Evolutionary conservation across 139 green algal species (phyloP), one percentile per base, ranked within the genome.

Genomic region (Eudorina sp.): DNA sequence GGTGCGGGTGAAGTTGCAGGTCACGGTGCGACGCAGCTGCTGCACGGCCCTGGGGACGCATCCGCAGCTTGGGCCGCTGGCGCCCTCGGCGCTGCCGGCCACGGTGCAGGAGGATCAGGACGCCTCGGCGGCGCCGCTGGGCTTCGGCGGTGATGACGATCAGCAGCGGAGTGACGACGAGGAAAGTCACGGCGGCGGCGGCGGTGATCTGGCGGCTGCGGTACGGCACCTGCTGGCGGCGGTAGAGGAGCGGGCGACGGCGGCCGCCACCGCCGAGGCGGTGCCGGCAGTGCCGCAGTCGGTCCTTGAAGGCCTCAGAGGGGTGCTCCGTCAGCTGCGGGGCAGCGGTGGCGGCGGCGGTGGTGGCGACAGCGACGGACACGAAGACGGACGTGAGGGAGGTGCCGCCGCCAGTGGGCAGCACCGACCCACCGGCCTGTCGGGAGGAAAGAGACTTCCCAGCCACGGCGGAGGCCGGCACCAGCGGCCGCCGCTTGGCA

Each of bases 311-410:
- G 51, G 48, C 34, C n/a, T 83, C 27, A 48, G 75, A 7, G n/a
- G 75, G n/a, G 75, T 46, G 11, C 75, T 83, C 13, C n/a, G 46
- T 31, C 48, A 83, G 75, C 75, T 83, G 51, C 75, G 53, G 9
- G 36, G 8, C 53, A 53, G 46, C 51, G 51, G 73, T 38, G 70
- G 25, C 14, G 70, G 70, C 2, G 70, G 40, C 68, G 68, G 34
- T 48, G 68, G 31, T 36, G 41, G 23, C 72, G 40, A 7, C 72
- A 1, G 9, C 7, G 29, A 21, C 27, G 40, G 21, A 4, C 19
- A 27, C 14, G 9, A 41, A 41, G 40, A 73, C 31, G n/a, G 64
- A 73, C 27, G 31, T 8, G 31, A 31, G 11, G n/a, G 27, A n/a
- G 64, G 27, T 9, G 64, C 31, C 64, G 64, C 64, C 64, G 27